These are phyloP conservation scores for Mortierella sp. DNA, from an alignment of 371 early-diverging fungal species.

Conservation along the genomic window DNA sequence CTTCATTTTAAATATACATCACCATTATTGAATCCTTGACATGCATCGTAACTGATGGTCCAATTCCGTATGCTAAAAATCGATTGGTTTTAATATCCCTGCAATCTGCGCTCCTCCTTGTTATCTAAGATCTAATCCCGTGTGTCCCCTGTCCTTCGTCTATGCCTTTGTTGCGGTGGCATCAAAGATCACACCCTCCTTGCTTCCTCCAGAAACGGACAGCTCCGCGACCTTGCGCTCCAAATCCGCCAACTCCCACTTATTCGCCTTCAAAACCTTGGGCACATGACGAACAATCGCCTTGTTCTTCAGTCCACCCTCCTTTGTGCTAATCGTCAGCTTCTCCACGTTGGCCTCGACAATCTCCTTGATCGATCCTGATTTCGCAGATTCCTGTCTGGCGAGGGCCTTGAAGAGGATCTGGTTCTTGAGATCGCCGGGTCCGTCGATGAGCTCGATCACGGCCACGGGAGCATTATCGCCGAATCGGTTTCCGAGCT, in stretches of 20 bases:
- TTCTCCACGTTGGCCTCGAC: conserved; percentile 31
- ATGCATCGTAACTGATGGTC: no score
- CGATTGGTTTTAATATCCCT: no score
- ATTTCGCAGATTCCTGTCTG: conserved; percentile 29
- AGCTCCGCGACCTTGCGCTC: conserved; percentile 44
- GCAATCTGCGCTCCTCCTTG: no score
- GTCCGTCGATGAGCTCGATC: conserved; percentile 85
- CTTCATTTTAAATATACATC: neutral
- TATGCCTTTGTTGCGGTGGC: conserved; percentile 48
- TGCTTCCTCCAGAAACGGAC: conserved; percentile 16
- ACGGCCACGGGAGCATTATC: conserved; percentile 95
- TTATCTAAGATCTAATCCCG: no score
- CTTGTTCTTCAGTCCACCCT: conserved; percentile 31
- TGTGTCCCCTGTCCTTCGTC: neutral
- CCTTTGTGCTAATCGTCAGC: neutral
- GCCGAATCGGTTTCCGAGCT: conserved; percentile 83
- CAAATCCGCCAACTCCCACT: conserved; percentile 53
- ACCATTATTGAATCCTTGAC: no score
- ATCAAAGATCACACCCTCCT: conserved; percentile 39
- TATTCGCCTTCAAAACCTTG: conserved; percentile 48
- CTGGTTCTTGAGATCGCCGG: conserved; percentile 69
- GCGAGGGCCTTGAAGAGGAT: conserved; percentile 66
- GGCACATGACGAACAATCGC: conserved; percentile 42
- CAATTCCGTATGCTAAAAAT: no score
- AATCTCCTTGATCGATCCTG: conserved; percentile 48